phyloP scores from a whole-genome alignment of 2,329 filamentous ascomycete species.

The Clathrospora elynae region DNA sequence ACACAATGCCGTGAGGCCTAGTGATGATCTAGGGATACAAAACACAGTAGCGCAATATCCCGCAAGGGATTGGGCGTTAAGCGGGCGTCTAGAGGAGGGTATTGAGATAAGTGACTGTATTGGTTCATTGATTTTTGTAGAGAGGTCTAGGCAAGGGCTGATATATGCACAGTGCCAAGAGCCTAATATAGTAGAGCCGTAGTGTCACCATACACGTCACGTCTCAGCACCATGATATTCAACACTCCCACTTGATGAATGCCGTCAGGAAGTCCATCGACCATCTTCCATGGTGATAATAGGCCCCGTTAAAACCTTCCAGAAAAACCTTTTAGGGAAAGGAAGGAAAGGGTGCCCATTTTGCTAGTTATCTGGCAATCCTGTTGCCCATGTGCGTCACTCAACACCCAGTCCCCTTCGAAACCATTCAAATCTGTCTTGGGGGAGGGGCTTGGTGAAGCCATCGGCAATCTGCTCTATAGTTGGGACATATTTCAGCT shows the following conservation, averaged over 20 bases:
- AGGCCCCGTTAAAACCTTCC: not conserved
- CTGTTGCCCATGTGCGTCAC: not conserved
- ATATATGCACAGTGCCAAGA: too few species aligned
- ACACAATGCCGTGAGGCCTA: too few species aligned
- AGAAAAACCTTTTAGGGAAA: not conserved
- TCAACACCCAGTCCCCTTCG: constrained; percentile 2
- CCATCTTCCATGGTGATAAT: not conserved
- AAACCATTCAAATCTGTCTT: constrained; percentile 8
- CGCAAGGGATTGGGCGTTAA: too few species aligned
- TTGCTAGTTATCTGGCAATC: too few species aligned
- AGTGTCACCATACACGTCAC: not conserved
- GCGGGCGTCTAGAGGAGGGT: too few species aligned
- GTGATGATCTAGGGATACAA: too few species aligned
- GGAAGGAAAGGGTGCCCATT: not conserved
- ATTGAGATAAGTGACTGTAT: too few species aligned
- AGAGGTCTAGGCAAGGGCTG: too few species aligned
- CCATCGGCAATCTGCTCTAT: constrained; percentile 5
- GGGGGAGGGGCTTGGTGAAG: constrained; percentile 8
- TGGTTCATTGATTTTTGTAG: too few species aligned
- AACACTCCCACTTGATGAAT: not conserved
- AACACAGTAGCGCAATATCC: too few species aligned
- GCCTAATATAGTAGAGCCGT: too few species aligned
- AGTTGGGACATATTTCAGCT: constrained; percentile 2
- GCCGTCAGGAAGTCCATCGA: not conserved
- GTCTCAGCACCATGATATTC: not conserved